Conservation (phyloP, 1,284 basidiomycete genomes). For the Schizophyllum amplum region DNA sequence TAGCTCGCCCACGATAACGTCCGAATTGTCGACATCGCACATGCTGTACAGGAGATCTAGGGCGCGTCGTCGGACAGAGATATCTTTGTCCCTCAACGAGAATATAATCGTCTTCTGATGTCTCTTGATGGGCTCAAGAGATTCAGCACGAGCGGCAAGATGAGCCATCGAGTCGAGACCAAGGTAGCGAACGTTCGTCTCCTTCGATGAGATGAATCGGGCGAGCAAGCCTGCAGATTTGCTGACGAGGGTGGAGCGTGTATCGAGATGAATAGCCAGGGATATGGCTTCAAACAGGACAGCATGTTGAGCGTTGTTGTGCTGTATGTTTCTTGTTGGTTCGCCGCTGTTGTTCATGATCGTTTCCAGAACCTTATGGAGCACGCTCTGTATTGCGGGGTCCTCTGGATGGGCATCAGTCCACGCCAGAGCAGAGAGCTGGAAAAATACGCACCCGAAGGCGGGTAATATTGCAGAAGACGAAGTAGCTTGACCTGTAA, state of each 20-base stretch:
- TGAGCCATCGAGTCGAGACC: conserved; percentile 98
- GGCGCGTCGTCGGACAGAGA: conserved; percentile 90
- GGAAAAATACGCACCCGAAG: conserved; percentile 56
- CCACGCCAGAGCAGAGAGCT: not conserved
- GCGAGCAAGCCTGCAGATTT: conserved; percentile 91
- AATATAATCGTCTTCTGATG: conserved; percentile 95
- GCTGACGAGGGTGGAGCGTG: conserved; percentile 82
- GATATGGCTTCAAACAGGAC: conserved; percentile 98
- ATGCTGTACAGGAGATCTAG: conserved; percentile 97
- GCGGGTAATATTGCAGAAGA: conserved; percentile 92
- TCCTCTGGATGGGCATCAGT: conserved; percentile 52
- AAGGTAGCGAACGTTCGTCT: conserved; percentile 97
- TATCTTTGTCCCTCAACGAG: conserved; percentile 88
- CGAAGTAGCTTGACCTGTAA: conserved; percentile 94
- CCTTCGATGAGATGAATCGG: conserved; percentile 93
- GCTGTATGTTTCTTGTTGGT: conserved; percentile 91
- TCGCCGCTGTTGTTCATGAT: conserved; percentile 93
- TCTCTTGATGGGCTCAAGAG: conserved; percentile 87
- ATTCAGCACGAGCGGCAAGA: conserved; percentile 88
- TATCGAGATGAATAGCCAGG: conserved; percentile 94
- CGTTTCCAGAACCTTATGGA: conserved; percentile 83
- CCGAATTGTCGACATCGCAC: conserved; percentile 96
- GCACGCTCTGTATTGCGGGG: conserved; percentile 63
- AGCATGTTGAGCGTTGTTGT: conserved; percentile 97
- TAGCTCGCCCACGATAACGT: conserved; percentile 91